Conservation (phyloP, 108 stramenopile genomes). For the Nitzschia inconspicua region DNA sequence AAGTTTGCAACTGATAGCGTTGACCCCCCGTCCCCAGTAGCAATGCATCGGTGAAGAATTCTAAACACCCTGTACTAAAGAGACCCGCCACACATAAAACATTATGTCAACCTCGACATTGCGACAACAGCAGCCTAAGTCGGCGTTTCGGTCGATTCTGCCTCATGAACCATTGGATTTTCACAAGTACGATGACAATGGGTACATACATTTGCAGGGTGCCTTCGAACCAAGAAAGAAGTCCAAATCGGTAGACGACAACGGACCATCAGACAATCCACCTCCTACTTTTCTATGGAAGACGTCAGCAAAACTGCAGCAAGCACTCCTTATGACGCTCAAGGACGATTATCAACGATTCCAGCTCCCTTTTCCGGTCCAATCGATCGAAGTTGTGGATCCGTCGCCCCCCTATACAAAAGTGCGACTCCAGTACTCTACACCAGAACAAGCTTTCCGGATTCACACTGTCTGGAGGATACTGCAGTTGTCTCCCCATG, state of each 20-base stretch:
- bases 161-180: slow-evolving; percentile 72
- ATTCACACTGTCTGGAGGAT: slow-evolving; percentile 18
- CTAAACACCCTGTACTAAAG: slow-evolving; percentile 8
- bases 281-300: slow-evolving; percentile 25
- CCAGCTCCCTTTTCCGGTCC: slow-evolving; percentile 8
- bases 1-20: too few relatives aligned
- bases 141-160: slow-evolving; percentile 68
- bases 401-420: slow-evolving; percentile 36
- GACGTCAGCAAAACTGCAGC: slow-evolving; percentile 11
- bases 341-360: background rate
- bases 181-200: slow-evolving; percentile 2
- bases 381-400: slow-evolving; percentile 27
- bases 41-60: too few relatives aligned
- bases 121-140: too few relatives aligned
- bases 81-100: too few relatives aligned
- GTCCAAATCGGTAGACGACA: background rate
- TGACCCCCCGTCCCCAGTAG: too few relatives aligned
- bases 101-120: too few relatives aligned
- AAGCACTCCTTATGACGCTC: slow-evolving; percentile 14
- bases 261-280: background rate
- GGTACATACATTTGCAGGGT: slow-evolving; percentile 65
- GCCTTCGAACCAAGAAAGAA: slow-evolving; percentile 51
- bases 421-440: slow-evolving; percentile 32
- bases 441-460: slow-evolving; percentile 25
- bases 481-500: slow-evolving; percentile 23